phyloP scores from a whole-genome alignment of 1,284 basidiomycete species.

The Malassezia brasiliensis region DNA sequence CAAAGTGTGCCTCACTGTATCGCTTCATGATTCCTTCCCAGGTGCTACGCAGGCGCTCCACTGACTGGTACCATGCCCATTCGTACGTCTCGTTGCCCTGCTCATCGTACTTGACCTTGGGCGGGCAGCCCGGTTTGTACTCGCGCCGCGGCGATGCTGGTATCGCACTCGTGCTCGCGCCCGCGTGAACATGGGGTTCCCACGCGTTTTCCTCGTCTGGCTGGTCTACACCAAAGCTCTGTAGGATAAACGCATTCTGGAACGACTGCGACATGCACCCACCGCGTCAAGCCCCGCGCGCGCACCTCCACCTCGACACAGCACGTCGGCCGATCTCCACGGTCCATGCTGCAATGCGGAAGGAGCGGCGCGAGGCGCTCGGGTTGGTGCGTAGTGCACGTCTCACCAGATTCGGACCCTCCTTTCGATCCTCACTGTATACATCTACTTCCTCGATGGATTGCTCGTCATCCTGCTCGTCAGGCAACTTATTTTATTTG shows the following conservation, averaged over 20 bases:
- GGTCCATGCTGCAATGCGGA: conserved; percentile 7
- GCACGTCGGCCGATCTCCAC: conserved; percentile 7
- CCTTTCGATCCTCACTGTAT: conserved; percentile 1
- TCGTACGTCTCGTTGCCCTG: conserved; percentile 37
- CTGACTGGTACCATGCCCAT: conserved; percentile 33
- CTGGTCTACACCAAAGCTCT: conserved; percentile 11
- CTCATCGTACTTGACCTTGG: conserved; percentile 24
- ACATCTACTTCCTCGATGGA: conserved; percentile 15
- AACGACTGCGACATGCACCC: conserved; percentile 16
- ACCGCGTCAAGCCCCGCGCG: neutral
- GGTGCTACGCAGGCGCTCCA: conserved; percentile 33
- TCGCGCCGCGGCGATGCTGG: neutral
- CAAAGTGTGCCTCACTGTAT: conserved; percentile 40
- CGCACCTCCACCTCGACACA: neutral
- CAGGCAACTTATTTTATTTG: neutral
- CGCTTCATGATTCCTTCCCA: conserved; percentile 43
- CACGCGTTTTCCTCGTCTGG: neutral
- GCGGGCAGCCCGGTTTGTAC: neutral
- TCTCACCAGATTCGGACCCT: conserved; percentile 9
- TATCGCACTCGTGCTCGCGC: neutral
- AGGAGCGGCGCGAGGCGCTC: conserved; percentile 17
- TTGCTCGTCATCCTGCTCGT: neutral
- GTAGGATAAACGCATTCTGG: conserved; percentile 19
- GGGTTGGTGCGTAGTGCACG: conserved; percentile 1
- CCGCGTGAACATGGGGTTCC: neutral